Base-by-base conservation (phyloP, 306 rosid species). In the Benincasa hispida region DNA sequence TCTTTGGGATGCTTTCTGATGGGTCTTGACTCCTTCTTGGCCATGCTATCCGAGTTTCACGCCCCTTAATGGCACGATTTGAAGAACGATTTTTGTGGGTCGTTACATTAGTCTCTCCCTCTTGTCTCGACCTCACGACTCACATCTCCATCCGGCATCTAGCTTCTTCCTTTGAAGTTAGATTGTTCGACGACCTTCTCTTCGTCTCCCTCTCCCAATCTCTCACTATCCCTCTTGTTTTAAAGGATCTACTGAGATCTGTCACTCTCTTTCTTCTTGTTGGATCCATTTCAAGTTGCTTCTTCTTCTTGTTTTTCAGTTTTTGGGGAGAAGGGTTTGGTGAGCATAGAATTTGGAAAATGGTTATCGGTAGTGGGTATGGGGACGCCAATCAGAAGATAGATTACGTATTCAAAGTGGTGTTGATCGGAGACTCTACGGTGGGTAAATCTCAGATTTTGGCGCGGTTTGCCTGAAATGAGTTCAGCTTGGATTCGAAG, bases 361-460 rank as follows among this genome's bases (percentile, higher is more conserved):
- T 93, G 98, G 94, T 89, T 77, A 88, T 86, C 48, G 86, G 84
- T 70, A 92, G 86, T 25, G 95, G 88, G 1, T 92, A 89, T 57
- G 98, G 96, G 37, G 98, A 93, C 48, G 76, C 87, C 21, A 89
- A 83, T 78, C 97, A 92, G 93, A 94, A 89, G 91, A 90, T 94
- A 27, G 98, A 94, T 76, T 94, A 91, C 58, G 98, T 94, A 65
- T 94, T 94, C 91, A 94, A 94, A 89, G 92, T 94, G 86, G 97
- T 92, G 75, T 81, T 94, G 78, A 94, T 94, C 19, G 98, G 98
- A 0, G 97, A 94, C 80, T 94, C 97, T 27, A 97, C 98, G 41
- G 98, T 94, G n/a, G 98, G 98, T 6, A 94, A 94, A 76, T 94
- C 98, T 19, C 97, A 94, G 95, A 94, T 94, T 47, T 84, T 94